Base-by-base conservation (phyloP, 495 filamentous ascomycete species). In the Hyphodiscus hymeniophilus region DNA sequence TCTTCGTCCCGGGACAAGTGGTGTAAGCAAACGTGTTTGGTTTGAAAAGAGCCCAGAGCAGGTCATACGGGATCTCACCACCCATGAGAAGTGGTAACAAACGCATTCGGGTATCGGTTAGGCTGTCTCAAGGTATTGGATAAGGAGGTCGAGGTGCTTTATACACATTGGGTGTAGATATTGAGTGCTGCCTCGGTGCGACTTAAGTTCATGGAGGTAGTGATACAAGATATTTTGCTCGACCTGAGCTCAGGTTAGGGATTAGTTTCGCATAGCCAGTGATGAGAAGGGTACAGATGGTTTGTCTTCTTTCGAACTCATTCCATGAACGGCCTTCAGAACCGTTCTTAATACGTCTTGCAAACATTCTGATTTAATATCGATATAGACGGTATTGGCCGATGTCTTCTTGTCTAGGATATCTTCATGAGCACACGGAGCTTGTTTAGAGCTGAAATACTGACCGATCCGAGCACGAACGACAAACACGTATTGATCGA, bases 401-500 rank as follows among this genome's bases (percentile, higher is more conserved):
- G 38, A 44, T 24, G 45, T 49, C n/a, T 44, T 33, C 51, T 24
- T 50, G 31, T 54, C 51, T 49, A 49, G 28, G 15, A 39, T 11
- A 4, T 21, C 7, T 17, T 12, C 34, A 33, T 38, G 26, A 12
- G 10, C 15, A 38, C 13, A 28, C 7, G 10, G 6, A 38, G 8
- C 8, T 5, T 11, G 0, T 24, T 17, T 2, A 32, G 13, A 5
- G 3, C 8, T 11, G 11, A 38, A 7, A 7, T 44, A 44, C 48
- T 45, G 7, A 38, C 48, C 40, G 28, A 35, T 38, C 11, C 40
- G 39, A 3, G 15, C 22, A 11, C 87, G 78, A 7, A 94, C 84
- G 18, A 85, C 86, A 66, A 95, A 95, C 30, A 89, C 74, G 60
- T 84, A 91, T 50, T 88, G 75, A 55, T 89, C 80, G 58, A 85